These are phyloP conservation scores for Jaapia argillacea DNA, from an alignment of 768 basidiomycete genomes.

Conservation along the genomic window DNA sequence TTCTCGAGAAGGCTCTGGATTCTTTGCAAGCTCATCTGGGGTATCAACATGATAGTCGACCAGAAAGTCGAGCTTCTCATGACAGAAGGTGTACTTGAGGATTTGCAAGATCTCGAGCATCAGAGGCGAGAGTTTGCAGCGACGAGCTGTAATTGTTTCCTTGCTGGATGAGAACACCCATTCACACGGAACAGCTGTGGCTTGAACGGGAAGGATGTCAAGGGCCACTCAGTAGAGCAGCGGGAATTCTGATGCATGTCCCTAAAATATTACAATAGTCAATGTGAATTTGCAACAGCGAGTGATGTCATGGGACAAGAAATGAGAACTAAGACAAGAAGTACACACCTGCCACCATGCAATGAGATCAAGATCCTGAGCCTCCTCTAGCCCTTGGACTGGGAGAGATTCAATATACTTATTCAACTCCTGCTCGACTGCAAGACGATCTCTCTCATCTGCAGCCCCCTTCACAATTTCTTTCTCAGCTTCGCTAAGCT, in stretches of 20 bases:
- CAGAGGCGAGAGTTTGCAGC: conserved; percentile 1
- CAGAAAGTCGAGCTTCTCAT: too few species aligned
- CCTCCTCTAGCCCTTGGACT: background rate
- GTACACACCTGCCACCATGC: background rate
- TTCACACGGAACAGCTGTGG: conserved; percentile 10
- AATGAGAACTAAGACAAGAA: background rate
- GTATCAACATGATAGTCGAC: too few species aligned
- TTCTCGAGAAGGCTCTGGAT: too few species aligned
- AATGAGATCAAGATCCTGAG: background rate
- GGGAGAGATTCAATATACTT: background rate
- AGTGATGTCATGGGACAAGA: too few species aligned
- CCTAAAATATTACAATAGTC: background rate
- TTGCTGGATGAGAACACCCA: conserved; percentile 10
- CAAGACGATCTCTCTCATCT: background rate
- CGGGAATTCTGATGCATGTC: conserved; percentile 3
- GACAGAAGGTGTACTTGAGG: too few species aligned
- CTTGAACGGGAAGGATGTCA: conserved; percentile 9
- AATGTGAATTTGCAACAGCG: too few species aligned
- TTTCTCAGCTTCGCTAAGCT: too few species aligned
- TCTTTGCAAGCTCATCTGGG: too few species aligned
- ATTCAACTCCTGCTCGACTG: background rate
- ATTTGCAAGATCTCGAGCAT: conserved; percentile 7
- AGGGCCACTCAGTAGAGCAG: conserved; percentile 6
- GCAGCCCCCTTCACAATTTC: too few species aligned
- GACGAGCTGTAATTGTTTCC: conserved; percentile 5